Evolutionary conservation across 768 basidiomycete species (phyloP), one percentile per base, ranked within the genome.

Genomic region (Amanita inopinata): DNA sequence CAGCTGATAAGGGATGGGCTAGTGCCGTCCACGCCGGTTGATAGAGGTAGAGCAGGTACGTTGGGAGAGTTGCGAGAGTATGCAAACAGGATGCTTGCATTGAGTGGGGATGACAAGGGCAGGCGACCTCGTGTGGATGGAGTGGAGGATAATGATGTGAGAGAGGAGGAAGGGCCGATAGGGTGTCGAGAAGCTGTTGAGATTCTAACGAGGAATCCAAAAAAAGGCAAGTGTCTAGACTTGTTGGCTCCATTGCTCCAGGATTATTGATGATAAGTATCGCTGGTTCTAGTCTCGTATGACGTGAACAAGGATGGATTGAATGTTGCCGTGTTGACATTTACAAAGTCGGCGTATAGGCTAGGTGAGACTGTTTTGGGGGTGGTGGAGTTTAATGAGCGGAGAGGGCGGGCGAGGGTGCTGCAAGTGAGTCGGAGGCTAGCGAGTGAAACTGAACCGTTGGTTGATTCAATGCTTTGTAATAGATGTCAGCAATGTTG

Each of bases 261-360:
- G n/a, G n/a, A n/a, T 36, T 25, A 19, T 10, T 23, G 33, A 30
- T 47, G 28, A 46, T 44, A 18, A 7, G 12, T 19, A 24, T 43
- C 20, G 38, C 17, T n/a, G n/a, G n/a, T n/a, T n/a, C n/a, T 51
- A 94, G 91, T 83, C 28, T 92, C 91, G 0, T 97, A 90, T 61
- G 93, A 97, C 62, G 91, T 97, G 43, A 86, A 81, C 56, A 96
- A 97, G 66, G 89, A 94, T 25, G 90, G 86, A 0, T 74, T 85
- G 27, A 78, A 79, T 31, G 90, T 98, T 45, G 93, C 94, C 4
- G 80, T 87, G 27, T 61, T 99, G 10, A 96, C 92, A 0, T 87
- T 99, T 49, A 79, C 86, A 18, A 97, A 97, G 62, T 80, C 83
- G 30, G 85, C 88, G 0, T 97, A 88, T 60, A 65, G 94, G 14